These are phyloP conservation scores for Wickerhamomyces rabaulensis DNA, from an alignment of 805 yeast genomes.

Conservation along the genomic window DNA sequence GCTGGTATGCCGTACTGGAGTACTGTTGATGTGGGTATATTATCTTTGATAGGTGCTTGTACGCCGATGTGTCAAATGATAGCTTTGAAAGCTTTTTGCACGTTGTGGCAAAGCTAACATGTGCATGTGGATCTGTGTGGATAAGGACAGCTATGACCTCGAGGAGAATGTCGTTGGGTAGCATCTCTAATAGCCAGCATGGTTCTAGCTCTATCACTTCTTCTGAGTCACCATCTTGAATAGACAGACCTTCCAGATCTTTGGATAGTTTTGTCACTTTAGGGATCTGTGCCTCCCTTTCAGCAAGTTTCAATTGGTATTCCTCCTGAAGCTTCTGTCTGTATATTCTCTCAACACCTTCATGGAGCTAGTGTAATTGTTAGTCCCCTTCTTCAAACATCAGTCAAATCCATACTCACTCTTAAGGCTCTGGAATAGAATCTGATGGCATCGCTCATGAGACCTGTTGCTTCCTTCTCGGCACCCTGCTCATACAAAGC, in stretches of 20 bases:
- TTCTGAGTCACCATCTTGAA: not conserved
- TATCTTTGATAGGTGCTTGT: constrained; percentile 44
- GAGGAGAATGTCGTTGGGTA: constrained; percentile 57
- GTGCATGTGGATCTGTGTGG: constrained; percentile 48
- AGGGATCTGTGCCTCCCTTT: constrained; percentile 3
- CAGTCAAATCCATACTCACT: constrained; percentile 25
- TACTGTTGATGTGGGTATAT: constrained; percentile 53
- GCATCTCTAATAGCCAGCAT: constrained; percentile 34
- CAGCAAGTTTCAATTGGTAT: constrained; percentile 25
- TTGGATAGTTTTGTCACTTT: constrained; percentile 9
- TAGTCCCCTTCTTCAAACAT: not conserved
- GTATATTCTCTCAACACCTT: constrained; percentile 62
- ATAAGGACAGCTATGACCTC: constrained; percentile 45
- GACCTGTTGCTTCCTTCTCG: constrained; percentile 65
- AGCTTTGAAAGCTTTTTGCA: constrained; percentile 53
- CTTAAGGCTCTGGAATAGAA: constrained; percentile 69
- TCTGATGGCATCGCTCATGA: constrained; percentile 76
- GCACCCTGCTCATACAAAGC: constrained; percentile 65
- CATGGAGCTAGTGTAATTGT: constrained; percentile 22
- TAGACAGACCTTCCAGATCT: constrained; percentile 3
- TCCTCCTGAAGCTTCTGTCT: constrained; percentile 48
- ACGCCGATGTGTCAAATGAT: constrained; percentile 49
- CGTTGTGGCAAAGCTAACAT: constrained; percentile 56
- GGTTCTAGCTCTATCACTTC: constrained; percentile 25
- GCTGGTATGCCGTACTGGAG: constrained; percentile 35